Evolutionary conservation across 176 grass and related monocot genomes (phyloP).

Genomic region (Poa pratensis): DNA sequence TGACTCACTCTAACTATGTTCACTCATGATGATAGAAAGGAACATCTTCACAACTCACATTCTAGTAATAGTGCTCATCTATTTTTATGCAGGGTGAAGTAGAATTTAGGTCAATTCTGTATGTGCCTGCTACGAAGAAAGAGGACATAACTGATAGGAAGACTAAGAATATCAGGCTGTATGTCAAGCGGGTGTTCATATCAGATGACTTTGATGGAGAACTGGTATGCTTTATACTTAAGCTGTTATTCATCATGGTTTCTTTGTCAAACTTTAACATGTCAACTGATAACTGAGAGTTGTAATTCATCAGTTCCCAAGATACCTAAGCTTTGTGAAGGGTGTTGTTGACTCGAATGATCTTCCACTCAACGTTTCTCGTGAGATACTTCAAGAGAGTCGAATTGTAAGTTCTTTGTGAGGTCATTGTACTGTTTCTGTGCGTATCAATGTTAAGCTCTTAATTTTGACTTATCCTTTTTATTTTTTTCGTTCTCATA

Average conservation of each 20-base stretch:
- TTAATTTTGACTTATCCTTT: neutral
- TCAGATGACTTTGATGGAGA: slow-evolving; percentile 97
- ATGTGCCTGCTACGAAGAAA: slow-evolving; percentile 84
- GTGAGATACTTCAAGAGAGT: slow-evolving; percentile 99
- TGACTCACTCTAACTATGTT: neutral
- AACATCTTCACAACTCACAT: slow-evolving; percentile 14
- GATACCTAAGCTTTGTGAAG: slow-evolving; percentile 97
- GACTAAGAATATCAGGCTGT: slow-evolving; percentile 95
- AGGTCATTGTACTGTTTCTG: neutral
- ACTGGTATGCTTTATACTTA: slow-evolving; percentile 57
- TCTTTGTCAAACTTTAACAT: neutral
- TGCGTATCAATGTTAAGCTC: neutral
- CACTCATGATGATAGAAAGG: neutral
- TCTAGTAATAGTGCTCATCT: slow-evolving; percentile 9
- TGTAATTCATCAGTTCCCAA: slow-evolving; percentile 77
- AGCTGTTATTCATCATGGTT: slow-evolving; percentile 18
- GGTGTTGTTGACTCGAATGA: slow-evolving; percentile 99
- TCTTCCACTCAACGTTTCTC: slow-evolving; percentile 96
- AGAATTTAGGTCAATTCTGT: slow-evolving; percentile 97
- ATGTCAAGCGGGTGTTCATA: slow-evolving; percentile 96
- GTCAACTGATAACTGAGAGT: neutral
- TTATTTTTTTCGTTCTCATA: slow-evolving; percentile 23
- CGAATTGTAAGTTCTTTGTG: slow-evolving; percentile 74
- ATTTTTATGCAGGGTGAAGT: slow-evolving; percentile 82
- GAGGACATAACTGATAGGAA: slow-evolving; percentile 85